Percentiles rank a stretch among this genome's conserved stretches.
These are phyloP conservation scores for Macrolepiota dolichaula DNA, from an alignment of 768 basidiomycete species.

Conservation along the genomic window DNA sequence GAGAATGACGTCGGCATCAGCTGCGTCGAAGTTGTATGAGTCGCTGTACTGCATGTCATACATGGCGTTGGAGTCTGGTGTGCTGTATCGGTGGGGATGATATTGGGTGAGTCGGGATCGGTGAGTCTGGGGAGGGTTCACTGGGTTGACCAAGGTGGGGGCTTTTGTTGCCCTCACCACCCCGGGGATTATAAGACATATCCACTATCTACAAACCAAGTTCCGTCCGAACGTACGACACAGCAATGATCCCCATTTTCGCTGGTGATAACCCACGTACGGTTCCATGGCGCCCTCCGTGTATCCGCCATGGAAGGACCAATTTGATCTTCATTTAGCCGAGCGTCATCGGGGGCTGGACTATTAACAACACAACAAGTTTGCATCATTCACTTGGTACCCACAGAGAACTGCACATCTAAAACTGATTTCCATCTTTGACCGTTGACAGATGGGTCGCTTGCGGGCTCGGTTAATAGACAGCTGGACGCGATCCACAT, in stretches of 20 bases:
- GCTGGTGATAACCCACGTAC: not conserved
- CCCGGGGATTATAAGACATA: slow-evolving; percentile 1
- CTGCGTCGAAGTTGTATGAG: slow-evolving; percentile 17
- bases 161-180: not conserved
- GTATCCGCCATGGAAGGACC: not conserved
- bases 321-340: not conserved
- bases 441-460: not conserved
- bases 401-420: not conserved
- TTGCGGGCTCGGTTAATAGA: not conserved
- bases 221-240: slow-evolving; percentile 3
- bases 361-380: not conserved
- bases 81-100: not conserved
- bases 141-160: not conserved
- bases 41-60: not conserved
- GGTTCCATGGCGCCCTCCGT: not conserved
- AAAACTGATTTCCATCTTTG: not conserved
- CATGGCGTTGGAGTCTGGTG: not conserved
- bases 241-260: not conserved
- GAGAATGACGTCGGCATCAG: slow-evolving; percentile 53
- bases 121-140: not conserved
- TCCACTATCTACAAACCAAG: not conserved
- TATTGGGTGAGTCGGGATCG: not conserved
- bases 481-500: not conserved
- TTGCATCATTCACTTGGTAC: not conserved
- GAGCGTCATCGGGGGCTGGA: not conserved